Evolutionary conservation across 148 eudicot genomes (phyloP).

Genomic region (Rhododendron ovatum): DNA sequence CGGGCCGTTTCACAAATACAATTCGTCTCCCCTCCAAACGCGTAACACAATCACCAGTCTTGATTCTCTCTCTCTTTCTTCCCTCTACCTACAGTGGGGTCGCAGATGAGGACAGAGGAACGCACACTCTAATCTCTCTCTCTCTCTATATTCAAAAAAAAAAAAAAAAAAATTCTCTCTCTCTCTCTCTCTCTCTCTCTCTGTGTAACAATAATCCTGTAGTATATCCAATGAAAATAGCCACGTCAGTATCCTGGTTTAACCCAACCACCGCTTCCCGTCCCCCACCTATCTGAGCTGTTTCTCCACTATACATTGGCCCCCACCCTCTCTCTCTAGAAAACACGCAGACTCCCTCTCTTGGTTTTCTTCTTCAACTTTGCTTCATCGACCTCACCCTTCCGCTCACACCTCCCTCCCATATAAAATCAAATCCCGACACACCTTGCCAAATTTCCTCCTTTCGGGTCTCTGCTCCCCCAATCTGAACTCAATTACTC

Average conservation of each 20-base stretch:
- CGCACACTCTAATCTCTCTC: neutral
- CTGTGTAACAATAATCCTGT: too few species aligned
- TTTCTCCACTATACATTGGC: neutral
- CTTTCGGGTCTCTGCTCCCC: neutral
- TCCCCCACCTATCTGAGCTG: slow-evolving; percentile 2
- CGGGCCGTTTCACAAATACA: too few species aligned
- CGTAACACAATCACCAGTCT: neutral
- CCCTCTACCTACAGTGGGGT: neutral
- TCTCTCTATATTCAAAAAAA: too few species aligned
- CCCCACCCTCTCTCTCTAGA: neutral
- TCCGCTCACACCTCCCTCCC: neutral
- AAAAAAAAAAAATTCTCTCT: too few species aligned
- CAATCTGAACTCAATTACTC: neutral
- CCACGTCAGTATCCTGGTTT: neutral
- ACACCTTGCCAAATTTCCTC: neutral
- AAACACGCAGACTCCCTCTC: slow-evolving; percentile 6
- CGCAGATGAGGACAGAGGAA: neutral
- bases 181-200: neutral
- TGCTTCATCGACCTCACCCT: neutral
- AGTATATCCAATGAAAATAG: neutral
- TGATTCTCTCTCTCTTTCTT: neutral
- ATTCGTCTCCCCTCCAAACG: neutral
- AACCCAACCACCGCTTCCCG: neutral
- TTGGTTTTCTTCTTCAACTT: neutral
- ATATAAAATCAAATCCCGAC: neutral